Base-by-base conservation (phyloP, 1,284 basidiomycete species). In the Cerioporus squamosus region DNA sequence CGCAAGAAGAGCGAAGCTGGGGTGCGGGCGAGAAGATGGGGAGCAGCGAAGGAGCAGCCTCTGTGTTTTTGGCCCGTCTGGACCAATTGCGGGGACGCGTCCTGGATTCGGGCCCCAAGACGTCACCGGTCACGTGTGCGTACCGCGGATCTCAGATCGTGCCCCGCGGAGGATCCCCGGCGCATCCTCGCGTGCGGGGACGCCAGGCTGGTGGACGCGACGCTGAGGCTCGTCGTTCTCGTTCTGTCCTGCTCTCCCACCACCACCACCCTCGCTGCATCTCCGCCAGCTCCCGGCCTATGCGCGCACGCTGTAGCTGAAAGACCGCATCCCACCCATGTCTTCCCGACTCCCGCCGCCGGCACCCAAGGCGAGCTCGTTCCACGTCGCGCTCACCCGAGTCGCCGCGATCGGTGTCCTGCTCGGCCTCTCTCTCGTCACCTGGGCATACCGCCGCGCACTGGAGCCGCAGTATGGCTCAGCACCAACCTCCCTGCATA, bases 401-500 rank as follows among this genome's bases (percentile, higher is more conserved):
- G 45, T 59, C 18, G 24, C 62, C 18, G 68, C 68, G 20, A 65
- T 73, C 48, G 52, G 76, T 45, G 53, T 66, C 50, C 66, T 80
- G 36, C 64, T 75, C 38, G 60, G 70, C 20, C 69, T 83, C n/a
- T 85, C 86, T 5, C 75, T 87, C 33, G 71, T 79, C 38, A 71
- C 82, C 10, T 85, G 81, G 66, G 70, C 76, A 4, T 87, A 88
- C 68, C 75, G 80, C 68, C 82, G 83, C 20, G 75, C 79, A 26
- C 70, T 88, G 17, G 73, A 79, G 51, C 87, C 87, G 0, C 70
- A 88, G 5, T 90, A 88, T 71, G 86, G 80, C 29, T 75, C 79
- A 3, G 77, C 77, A 3, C 80, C 85, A 0, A 81, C 82, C 0
- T 75, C 74, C 2, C 73, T 76, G 42, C 73, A 81, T 23, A 73